These are phyloP conservation scores for Luffa acutangula DNA, from an alignment of 306 rosid genomes.

Conservation along the genomic window DNA sequence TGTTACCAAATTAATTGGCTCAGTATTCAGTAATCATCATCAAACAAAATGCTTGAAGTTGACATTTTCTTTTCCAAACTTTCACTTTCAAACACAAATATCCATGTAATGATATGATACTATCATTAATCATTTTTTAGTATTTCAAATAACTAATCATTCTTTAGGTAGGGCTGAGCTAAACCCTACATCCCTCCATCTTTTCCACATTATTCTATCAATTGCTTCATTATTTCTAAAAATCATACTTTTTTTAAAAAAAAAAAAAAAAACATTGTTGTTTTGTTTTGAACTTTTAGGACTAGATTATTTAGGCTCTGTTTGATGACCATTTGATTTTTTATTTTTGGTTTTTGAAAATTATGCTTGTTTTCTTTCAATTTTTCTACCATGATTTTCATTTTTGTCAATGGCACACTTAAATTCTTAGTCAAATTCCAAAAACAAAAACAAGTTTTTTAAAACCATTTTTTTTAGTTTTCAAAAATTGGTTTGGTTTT, in stretches of 20 bases:
- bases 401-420: no score
- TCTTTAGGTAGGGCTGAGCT: background rate
- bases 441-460: no score
- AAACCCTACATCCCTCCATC: background rate
- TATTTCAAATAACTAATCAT: background rate
- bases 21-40: background rate
- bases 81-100: background rate
- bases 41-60: background rate
- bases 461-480: no score
- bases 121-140: background rate
- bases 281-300: background rate
- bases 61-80: background rate
- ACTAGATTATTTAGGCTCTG: background rate
- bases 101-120: background rate
- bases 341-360: no score
- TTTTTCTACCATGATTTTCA: no score
- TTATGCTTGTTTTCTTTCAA: no score
- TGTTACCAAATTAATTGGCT: background rate
- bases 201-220: background rate
- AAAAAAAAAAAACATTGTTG: no score
- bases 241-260: no score
- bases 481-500: no score
- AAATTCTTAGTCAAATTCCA: no score
- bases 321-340: no score
- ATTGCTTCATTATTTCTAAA: background rate